These are phyloP conservation scores for Aspergillus caelatus DNA, from an alignment of 2,329 filamentous ascomycete species.

Conservation along the genomic window DNA sequence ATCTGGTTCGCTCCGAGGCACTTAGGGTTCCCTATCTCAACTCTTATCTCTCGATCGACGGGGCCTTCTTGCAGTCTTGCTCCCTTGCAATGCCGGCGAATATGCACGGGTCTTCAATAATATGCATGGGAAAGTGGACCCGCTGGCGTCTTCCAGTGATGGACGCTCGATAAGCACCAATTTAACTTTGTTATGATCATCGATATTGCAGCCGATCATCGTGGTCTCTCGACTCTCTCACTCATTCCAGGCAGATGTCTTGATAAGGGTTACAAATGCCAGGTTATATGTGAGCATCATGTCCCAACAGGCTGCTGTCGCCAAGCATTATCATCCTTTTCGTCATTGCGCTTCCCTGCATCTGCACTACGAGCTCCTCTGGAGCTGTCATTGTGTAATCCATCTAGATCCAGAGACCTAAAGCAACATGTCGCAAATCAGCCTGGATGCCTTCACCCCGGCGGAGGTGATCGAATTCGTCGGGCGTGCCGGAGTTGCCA, in stretches of 20 bases:
- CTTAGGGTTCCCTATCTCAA: not conserved
- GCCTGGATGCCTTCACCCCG: slow-evolving; percentile 48
- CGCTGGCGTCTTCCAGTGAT: not conserved
- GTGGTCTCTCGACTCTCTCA: not conserved
- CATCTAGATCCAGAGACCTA: not conserved
- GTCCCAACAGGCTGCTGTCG: not conserved
- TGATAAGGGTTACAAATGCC: not conserved
- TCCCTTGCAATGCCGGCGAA: not conserved
- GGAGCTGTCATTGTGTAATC: not conserved
- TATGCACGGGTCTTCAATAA: not conserved
- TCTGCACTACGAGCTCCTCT: not conserved
- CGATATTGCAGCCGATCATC: not conserved
- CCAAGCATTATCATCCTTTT: not conserved
- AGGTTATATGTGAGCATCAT: not conserved
- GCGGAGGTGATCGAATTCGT: slow-evolving; percentile 55
- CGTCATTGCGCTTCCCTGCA: not conserved
- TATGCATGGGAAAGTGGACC: not conserved
- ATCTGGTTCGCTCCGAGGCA: not conserved
- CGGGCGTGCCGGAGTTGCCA: slow-evolving; percentile 53
- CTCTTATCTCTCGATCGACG: slow-evolving; percentile 5
- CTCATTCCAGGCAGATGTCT: not conserved
- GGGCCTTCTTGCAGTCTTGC: not conserved
- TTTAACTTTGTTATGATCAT: not conserved
- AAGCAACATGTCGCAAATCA: slow-evolving; percentile 1
- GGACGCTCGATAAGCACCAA: not conserved